Conservation (phyloP, 2,329 filamentous ascomycete genomes). For the Xylariaceae sp. region DNA sequence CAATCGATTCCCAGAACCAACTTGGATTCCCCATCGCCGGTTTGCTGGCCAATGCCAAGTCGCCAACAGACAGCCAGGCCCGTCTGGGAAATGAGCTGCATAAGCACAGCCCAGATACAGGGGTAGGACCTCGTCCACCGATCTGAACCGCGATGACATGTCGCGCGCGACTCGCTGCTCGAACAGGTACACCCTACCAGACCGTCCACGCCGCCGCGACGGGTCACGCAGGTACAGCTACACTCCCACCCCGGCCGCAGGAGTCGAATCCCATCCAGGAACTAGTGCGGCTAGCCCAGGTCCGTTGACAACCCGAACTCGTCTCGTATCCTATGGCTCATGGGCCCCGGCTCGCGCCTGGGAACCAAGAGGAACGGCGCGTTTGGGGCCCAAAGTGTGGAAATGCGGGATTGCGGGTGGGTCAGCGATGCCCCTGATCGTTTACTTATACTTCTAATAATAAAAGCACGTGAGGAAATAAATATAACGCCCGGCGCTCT, state of each 20-base stretch:
- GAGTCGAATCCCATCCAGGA: background rate
- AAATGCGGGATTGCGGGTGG: slow-evolving; percentile 15
- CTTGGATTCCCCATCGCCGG: background rate
- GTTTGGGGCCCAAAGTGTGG: slow-evolving; percentile 13
- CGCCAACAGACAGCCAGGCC: background rate
- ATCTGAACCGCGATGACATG: slow-evolving; percentile 3
- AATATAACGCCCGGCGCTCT: no score
- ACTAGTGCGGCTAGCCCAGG: background rate
- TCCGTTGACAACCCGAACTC: no score
- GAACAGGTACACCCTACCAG: background rate
- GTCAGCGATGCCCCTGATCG: slow-evolving; percentile 9
- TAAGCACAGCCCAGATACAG: slow-evolving; percentile 15
- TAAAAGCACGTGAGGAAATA: slow-evolving; percentile 13
- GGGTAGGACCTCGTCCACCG: slow-evolving; percentile 2
- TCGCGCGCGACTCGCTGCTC: background rate
- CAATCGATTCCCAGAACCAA: background rate
- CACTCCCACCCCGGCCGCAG: background rate
- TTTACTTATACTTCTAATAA: slow-evolving; percentile 9
- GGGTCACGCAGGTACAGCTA: no score
- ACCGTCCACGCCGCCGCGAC: no score
- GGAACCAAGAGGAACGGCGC: background rate
- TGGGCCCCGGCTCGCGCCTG: background rate
- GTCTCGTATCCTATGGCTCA: background rate
- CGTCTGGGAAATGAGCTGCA: slow-evolving; percentile 16
- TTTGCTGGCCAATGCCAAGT: slow-evolving; percentile 9